Evolutionary conservation across 306 rosid genomes (phyloP).

Genomic region (Glycine tomentella): DNA sequence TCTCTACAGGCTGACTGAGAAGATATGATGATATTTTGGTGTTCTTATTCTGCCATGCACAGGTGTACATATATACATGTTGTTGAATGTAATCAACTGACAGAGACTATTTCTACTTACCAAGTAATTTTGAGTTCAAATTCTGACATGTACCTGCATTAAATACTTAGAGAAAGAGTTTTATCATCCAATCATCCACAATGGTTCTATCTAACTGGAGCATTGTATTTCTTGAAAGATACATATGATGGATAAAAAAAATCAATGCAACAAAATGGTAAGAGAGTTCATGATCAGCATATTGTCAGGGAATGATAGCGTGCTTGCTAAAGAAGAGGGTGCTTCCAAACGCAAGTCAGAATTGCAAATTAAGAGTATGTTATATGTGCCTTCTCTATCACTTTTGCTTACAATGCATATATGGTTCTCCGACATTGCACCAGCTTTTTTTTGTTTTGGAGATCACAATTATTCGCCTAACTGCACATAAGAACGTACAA

Average conservation of each 20-base stretch:
- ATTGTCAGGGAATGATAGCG: slow-evolving; percentile 49
- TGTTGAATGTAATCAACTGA: no score
- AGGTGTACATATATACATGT: background rate
- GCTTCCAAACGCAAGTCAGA: slow-evolving; percentile 30
- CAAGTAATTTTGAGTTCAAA: no score
- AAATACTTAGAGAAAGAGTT: no score
- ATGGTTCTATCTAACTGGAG: no score
- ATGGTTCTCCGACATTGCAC: slow-evolving; percentile 38
- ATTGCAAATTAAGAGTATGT: background rate
- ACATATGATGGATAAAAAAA: no score
- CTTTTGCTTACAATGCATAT: slow-evolving; percentile 31
- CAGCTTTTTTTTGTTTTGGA: slow-evolving; percentile 37
- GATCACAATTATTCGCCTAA: slow-evolving; percentile 32
- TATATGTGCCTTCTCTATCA: slow-evolving; percentile 39
- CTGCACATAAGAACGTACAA: background rate
- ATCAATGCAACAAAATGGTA: slow-evolving; percentile 2
- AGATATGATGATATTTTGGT: slow-evolving; percentile 8
- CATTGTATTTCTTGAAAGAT: no score
- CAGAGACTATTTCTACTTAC: no score
- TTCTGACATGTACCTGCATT: no score
- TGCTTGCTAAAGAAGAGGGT: slow-evolving; percentile 47
- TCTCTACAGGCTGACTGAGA: slow-evolving; percentile 11
- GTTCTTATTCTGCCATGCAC: slow-evolving; percentile 13
- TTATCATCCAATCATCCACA: no score
- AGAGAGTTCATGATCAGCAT: background rate